Percentiles rank a stretch among this genome's conserved stretches.
These are phyloP conservation scores for Cladosporium austrohemisphaericum DNA, from an alignment of 2,329 filamentous ascomycete genomes.

Conservation along the genomic window DNA sequence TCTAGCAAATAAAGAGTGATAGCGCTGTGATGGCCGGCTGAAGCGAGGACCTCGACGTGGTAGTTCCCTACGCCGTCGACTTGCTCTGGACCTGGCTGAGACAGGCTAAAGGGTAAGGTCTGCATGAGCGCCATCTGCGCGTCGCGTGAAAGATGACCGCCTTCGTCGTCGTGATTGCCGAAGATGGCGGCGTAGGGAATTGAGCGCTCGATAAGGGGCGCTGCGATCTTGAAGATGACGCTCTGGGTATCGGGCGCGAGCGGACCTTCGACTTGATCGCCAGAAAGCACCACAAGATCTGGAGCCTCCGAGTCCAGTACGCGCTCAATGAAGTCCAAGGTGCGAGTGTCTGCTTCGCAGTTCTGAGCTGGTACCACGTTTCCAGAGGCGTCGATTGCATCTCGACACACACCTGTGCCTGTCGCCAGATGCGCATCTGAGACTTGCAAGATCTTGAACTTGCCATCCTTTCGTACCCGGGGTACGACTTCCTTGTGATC, in stretches of 20 bases:
- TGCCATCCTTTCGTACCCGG: conserved; percentile 80
- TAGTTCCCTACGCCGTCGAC: conserved; percentile 95
- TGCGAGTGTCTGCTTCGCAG: conserved; percentile 89
- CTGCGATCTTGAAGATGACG: conserved; percentile 88
- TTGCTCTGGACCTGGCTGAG: conserved; percentile 74
- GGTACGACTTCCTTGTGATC: conserved; percentile 58
- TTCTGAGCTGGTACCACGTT: conserved; percentile 17
- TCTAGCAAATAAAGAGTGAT: conserved; percentile 94
- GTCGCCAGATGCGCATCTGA: conserved; percentile 94
- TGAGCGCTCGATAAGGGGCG: conserved; percentile 77
- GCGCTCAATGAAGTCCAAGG: conserved; percentile 79
- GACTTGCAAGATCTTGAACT: conserved; percentile 95
- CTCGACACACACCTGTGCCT: conserved; percentile 77
- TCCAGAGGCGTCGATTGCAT: conserved; percentile 64
- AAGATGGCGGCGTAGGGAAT: conserved; percentile 94
- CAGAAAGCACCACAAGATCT: conserved; percentile 84
- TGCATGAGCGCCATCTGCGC: conserved; percentile 84
- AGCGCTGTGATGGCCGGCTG: conserved; percentile 80
- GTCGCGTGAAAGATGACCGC: conserved; percentile 60
- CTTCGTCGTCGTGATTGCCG: conserved; percentile 96
- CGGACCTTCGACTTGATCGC: conserved; percentile 94
- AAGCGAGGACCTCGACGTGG: conserved; percentile 81
- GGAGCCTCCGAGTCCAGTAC: conserved; percentile 91
- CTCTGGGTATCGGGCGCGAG: conserved; percentile 87
- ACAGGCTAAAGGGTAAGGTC: conserved; percentile 82